Evolutionary conservation across 176 grass and related monocot genomes (phyloP).

Genomic region (Saccharum spontaneum): DNA sequence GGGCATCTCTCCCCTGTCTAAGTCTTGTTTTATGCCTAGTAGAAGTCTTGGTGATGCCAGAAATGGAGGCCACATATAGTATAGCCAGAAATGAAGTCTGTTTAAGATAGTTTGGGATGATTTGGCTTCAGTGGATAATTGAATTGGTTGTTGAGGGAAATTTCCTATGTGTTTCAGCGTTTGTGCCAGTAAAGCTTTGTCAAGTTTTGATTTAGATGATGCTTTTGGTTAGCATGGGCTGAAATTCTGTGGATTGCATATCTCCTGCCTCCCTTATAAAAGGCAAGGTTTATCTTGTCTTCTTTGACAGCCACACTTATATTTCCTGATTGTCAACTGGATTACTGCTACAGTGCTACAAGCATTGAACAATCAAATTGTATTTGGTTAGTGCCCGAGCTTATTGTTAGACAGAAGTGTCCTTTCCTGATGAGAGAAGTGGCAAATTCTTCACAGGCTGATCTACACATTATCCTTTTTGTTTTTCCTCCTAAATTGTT

Average conservation of each 20-base stretch:
- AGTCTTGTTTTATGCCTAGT: not conserved
- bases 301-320: not conserved
- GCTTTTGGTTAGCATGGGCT: not conserved
- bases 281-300: not conserved
- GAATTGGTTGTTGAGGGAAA: not conserved
- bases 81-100: not conserved
- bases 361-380: not conserved
- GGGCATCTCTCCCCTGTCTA: not conserved
- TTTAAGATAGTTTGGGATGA: not conserved
- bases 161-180: not conserved
- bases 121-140: not conserved
- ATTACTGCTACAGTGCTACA: not conserved
- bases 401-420: not conserved
- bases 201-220: not conserved
- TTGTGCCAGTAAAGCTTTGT: not conserved
- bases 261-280: not conserved
- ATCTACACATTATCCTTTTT: not conserved
- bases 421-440: not conserved
- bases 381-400: not conserved
- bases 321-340: constrained; percentile 4
- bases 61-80: not conserved
- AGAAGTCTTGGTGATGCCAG: not conserved
- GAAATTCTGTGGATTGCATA: not conserved
- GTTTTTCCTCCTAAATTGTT: not conserved
- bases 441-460: not conserved